phyloP scores from a whole-genome alignment of 2,329 filamentous ascomycete genomes.

The Ophiocordyceps camponoti-saundersi region DNA sequence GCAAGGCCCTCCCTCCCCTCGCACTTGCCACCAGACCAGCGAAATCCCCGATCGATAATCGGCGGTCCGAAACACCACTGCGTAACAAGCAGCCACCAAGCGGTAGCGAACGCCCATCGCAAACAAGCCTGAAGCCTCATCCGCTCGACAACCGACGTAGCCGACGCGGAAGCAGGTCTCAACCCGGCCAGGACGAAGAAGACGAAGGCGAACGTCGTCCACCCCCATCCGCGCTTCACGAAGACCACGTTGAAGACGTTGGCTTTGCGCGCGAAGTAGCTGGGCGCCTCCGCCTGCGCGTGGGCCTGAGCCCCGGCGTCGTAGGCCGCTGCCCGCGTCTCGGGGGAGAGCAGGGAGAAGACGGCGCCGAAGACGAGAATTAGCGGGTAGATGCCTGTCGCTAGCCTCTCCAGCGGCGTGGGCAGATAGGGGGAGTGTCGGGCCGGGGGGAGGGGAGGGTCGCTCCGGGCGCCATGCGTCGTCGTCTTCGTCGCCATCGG shows the following conservation, averaged over 20 bases:
- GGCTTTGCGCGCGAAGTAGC: constrained; percentile 85
- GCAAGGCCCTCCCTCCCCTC: constrained; percentile 37
- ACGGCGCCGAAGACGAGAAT: constrained; percentile 69
- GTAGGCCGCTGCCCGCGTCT: constrained; percentile 47
- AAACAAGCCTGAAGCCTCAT: constrained; percentile 37
- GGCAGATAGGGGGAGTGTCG: constrained; percentile 46
- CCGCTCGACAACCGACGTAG: neutral
- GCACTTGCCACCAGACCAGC: constrained; percentile 76
- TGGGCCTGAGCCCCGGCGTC: constrained; percentile 46
- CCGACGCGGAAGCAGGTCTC: constrained; percentile 36
- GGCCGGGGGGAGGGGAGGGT: constrained; percentile 5
- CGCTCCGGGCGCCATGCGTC: too few species aligned
- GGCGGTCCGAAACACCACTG: constrained; percentile 94
- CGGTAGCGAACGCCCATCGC: constrained; percentile 57
- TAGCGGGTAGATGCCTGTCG: constrained; percentile 56
- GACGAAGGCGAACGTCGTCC: constrained; percentile 63
- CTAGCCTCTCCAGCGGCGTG: constrained; percentile 46
- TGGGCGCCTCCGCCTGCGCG: constrained; percentile 42
- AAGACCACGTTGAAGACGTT: constrained; percentile 89
- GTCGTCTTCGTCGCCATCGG: too few species aligned
- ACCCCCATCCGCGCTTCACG: constrained; percentile 90
- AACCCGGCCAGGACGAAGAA: constrained; percentile 41
- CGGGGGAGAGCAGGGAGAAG: constrained; percentile 63
- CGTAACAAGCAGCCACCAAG: constrained; percentile 71
- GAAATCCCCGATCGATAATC: constrained; percentile 78